Conservation (phyloP, 768 basidiomycete genomes). For the Boletellus emodensis region DNA sequence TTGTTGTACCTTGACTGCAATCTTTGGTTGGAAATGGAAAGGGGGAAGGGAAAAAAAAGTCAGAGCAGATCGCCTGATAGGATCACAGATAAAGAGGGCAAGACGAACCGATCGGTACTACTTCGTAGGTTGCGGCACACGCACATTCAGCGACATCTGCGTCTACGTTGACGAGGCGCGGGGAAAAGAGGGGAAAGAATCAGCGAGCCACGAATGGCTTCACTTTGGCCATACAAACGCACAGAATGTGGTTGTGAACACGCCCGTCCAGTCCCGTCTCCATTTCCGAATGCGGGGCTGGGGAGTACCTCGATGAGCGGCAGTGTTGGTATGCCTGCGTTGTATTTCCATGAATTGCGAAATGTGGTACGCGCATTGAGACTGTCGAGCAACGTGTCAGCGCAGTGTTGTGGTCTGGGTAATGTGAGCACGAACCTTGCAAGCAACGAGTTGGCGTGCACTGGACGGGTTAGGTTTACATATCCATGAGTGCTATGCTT, state of each 20-base stretch:
- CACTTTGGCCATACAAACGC: not conserved
- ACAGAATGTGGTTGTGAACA: not conserved
- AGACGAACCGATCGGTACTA: constrained; percentile 9
- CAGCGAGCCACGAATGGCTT: not conserved
- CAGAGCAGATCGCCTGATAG: not conserved
- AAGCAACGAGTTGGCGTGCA: constrained; percentile 26
- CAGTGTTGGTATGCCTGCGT: not conserved
- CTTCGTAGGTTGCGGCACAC: not conserved
- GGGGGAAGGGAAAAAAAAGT: not conserved
- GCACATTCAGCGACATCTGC: constrained; percentile 6
- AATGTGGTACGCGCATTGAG: constrained; percentile 20
- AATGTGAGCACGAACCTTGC: constrained; percentile 18
- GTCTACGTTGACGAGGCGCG: not conserved
- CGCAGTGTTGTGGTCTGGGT: not conserved
- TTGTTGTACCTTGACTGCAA: constrained; percentile 19
- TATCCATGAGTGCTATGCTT: not conserved
- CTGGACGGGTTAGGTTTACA: not conserved
- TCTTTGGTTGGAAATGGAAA: not conserved
- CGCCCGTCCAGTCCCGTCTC: not conserved
- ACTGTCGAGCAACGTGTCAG: constrained; percentile 2
- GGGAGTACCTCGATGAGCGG: constrained; percentile 7
- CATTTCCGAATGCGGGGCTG: not conserved
- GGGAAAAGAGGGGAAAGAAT: no score
- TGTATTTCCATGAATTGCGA: not conserved
- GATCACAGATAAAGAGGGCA: no score